Percentiles rank a stretch among this genome's conserved stretches.
Conservation (phyloP, 2,329 filamentous ascomycete genomes). For the Cercospora berteroae region DNA sequence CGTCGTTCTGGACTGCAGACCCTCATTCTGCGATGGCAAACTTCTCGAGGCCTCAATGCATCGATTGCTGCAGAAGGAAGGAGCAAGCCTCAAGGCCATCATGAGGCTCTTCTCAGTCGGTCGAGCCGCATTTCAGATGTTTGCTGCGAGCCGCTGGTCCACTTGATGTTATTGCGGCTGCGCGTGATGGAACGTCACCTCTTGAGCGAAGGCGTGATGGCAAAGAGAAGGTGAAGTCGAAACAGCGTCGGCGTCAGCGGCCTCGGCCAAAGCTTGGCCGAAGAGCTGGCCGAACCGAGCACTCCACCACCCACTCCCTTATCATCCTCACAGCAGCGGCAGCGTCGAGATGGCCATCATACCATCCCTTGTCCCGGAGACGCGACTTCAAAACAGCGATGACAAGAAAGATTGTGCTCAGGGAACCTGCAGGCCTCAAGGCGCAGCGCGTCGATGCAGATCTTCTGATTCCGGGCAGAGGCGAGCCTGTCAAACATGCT, state of each 20-base stretch:
- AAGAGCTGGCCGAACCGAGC: neutral
- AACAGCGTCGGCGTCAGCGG: neutral
- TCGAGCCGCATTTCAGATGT: neutral
- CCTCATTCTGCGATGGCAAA: neutral
- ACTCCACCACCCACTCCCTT: neutral
- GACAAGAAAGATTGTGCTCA: neutral
- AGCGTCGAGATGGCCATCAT: neutral
- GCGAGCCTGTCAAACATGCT: constrained; percentile 43
- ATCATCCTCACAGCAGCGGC: neutral
- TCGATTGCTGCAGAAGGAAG: neutral
- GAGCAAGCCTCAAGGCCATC: neutral
- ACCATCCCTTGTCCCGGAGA: too few relatives aligned
- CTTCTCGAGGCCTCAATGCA: neutral
- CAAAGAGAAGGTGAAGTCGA: neutral
- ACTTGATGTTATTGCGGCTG: too few relatives aligned
- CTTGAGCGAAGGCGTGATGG: neutral
- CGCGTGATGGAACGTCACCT: too few relatives aligned
- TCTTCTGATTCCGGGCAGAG: constrained; percentile 51
- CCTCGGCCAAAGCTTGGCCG: neutral
- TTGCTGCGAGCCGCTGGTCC: too few relatives aligned
- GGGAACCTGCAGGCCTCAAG: neutral
- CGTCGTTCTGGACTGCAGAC: neutral
- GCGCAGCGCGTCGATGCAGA: constrained; percentile 23
- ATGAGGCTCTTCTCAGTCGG: neutral
- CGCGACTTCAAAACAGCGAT: neutral